Conservation (phyloP, 192 early-diverging fungal species). For the Entomortierella beljakovae region DNA sequence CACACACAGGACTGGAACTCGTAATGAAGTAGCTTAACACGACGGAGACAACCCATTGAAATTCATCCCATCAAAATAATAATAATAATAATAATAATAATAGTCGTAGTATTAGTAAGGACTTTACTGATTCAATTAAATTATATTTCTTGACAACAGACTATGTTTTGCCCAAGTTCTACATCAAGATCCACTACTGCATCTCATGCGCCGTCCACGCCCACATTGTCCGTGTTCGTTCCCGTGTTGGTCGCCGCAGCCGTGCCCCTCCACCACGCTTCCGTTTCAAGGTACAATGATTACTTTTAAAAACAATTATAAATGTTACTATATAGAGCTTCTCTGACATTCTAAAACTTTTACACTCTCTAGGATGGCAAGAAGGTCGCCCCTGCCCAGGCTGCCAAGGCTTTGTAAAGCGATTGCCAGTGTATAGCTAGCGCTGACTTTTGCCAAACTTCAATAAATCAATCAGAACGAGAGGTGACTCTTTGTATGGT, state of each 20-base stretch:
- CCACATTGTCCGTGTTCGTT: conserved; percentile 94
- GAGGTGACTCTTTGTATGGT: conserved; percentile 47
- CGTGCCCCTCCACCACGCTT: conserved; percentile 93
- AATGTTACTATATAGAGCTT: no score
- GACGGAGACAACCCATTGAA: no score
- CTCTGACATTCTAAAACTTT: not conserved
- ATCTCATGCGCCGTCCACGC: conserved; percentile 97
- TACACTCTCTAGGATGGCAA: conserved; percentile 64
- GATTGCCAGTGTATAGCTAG: conserved; percentile 17
- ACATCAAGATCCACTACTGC: conserved; percentile 99
- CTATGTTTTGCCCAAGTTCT: conserved; percentile 98
- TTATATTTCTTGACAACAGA: conserved; percentile 85
- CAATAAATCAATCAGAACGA: conserved; percentile 41
- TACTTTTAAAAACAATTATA: not conserved
- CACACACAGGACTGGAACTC: no score
- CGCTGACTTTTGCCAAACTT: conserved; percentile 19
- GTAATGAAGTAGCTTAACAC: no score
- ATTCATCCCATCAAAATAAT: no score
- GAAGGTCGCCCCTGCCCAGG: conserved; percentile 62
- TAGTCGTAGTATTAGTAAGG: no score
- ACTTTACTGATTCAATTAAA: no score
- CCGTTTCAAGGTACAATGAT: conserved; percentile 74
- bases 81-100: no score
- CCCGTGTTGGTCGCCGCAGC: conserved; percentile 87
- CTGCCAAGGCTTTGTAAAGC: conserved; percentile 56